phyloP scores from a whole-genome alignment of 441 rosid species.

The Pelargonium myrrhifolium region DNA sequence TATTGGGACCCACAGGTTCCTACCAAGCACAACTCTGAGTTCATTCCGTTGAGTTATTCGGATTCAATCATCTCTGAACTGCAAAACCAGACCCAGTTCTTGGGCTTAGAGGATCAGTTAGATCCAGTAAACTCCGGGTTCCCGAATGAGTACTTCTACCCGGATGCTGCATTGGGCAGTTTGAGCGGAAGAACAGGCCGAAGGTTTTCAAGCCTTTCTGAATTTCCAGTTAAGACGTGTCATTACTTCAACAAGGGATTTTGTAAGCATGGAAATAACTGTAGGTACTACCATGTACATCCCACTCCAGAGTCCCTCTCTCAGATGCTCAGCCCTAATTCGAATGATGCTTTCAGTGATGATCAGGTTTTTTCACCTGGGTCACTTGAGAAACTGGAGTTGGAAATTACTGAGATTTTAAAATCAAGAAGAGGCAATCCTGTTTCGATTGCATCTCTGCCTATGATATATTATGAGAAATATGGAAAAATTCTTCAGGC shows the following conservation, averaged over 20 bases:
- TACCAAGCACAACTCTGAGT: constrained; percentile 28
- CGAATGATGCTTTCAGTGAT: constrained; percentile 37
- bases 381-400: constrained; percentile 69
- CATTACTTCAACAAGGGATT: constrained; percentile 74
- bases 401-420: constrained; percentile 68
- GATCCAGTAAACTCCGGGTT: constrained; percentile 43
- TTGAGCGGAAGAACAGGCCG: constrained; percentile 44
- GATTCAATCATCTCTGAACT: constrained; percentile 30
- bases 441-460: constrained; percentile 85
- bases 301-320: constrained; percentile 44
- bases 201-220: constrained; percentile 66
- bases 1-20: constrained; percentile 28
- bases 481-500: constrained; percentile 82
- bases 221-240: constrained; percentile 69
- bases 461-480: constrained; percentile 73
- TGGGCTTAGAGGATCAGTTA: constrained; percentile 41
- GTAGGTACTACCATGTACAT: constrained; percentile 72
- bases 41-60: constrained; percentile 21
- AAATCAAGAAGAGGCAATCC: constrained; percentile 71
- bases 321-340: constrained; percentile 32
- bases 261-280: constrained; percentile 82
- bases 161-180: constrained; percentile 31
- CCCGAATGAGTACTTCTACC: constrained; percentile 36
- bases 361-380: constrained; percentile 51
- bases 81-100: constrained; percentile 41